A percentile compares a stretch with the other conserved stretches of the same genome.
These are phyloP conservation scores for Sporothrix sp. DNA, from an alignment of 2,329 filamentous ascomycete species.

Conservation along the genomic window DNA sequence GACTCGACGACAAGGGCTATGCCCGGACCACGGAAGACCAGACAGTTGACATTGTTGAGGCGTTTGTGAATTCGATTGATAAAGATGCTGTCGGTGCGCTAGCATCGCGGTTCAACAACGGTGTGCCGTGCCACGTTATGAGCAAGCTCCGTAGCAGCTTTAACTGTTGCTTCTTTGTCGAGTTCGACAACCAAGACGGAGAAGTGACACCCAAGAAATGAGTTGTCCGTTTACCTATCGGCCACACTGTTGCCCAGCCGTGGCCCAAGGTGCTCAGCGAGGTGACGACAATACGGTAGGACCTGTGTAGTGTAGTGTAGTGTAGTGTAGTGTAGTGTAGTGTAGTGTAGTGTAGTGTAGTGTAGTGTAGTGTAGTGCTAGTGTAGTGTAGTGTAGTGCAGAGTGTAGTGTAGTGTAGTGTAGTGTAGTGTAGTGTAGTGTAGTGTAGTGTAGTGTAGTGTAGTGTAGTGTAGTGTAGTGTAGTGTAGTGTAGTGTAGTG, in stretches of 20 bases:
- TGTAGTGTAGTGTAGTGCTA: no score
- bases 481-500: no score
- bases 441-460: no score
- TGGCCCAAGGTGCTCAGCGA: constrained; percentile 23
- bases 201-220: constrained; percentile 12
- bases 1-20: constrained; percentile 3
- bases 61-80: constrained; percentile 6
- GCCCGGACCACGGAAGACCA: constrained; percentile 4
- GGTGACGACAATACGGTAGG: constrained; percentile 19
- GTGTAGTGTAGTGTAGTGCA: no score
- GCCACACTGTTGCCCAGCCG: constrained; percentile 16
- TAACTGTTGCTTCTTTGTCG: constrained; percentile 10
- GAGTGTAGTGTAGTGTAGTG: no score
- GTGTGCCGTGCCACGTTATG: neutral
- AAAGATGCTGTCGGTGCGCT: constrained; percentile 8
- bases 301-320: no score
- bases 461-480: no score
- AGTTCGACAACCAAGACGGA: constrained; percentile 2
- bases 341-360: no score
- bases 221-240: constrained; percentile 22
- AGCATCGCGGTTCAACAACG: constrained; percentile 5
- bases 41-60: neutral
- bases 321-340: no score
- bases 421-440: no score
- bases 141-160: constrained; percentile 3